A percentile compares a stretch with the other conserved stretches of the same genome.
phyloP scores from a whole-genome alignment of 257 asterid species.

The Striga asiatica region DNA sequence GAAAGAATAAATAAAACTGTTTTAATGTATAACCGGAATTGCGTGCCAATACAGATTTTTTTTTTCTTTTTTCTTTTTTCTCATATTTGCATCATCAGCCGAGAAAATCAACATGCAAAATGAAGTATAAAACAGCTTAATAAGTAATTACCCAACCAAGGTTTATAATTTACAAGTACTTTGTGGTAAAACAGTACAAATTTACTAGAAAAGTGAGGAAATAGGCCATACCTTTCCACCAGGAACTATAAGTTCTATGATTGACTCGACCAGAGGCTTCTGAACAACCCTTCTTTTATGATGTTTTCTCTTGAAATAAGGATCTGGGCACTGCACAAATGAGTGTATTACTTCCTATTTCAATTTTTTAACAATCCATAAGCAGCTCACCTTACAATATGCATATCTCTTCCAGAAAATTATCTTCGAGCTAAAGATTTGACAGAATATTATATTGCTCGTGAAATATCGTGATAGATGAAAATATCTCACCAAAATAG shows the following conservation, averaged over 20 bases:
- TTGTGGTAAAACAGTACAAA: background rate
- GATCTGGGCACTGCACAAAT: slow-evolving; percentile 85
- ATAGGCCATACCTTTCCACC: slow-evolving; percentile 61
- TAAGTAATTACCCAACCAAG: too few relatives aligned
- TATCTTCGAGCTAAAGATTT: background rate
- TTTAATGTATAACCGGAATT: too few relatives aligned
- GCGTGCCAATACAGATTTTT: too few relatives aligned
- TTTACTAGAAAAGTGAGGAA: background rate
- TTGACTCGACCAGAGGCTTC: slow-evolving; percentile 76
- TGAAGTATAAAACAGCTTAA: too few relatives aligned
- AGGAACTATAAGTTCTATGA: slow-evolving; percentile 41
- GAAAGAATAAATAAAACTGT: too few relatives aligned
- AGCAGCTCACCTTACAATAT: too few relatives aligned
- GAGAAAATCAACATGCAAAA: too few relatives aligned
- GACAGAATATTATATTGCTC: background rate
- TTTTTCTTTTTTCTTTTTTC: too few relatives aligned
- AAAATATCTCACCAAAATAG: slow-evolving; percentile 64
- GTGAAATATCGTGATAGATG: slow-evolving; percentile 6
- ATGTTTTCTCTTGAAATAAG: slow-evolving; percentile 85
- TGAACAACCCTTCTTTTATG: slow-evolving; percentile 90
- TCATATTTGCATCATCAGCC: too few relatives aligned
- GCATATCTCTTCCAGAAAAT: too few relatives aligned
- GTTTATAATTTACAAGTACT: too few relatives aligned
- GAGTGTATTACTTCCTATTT: slow-evolving; percentile 8
- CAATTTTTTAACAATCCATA: too few relatives aligned